Base-by-base conservation (phyloP, 1,139 yeast genomes). In the Lodderomyces pseudojiufengensis region DNA sequence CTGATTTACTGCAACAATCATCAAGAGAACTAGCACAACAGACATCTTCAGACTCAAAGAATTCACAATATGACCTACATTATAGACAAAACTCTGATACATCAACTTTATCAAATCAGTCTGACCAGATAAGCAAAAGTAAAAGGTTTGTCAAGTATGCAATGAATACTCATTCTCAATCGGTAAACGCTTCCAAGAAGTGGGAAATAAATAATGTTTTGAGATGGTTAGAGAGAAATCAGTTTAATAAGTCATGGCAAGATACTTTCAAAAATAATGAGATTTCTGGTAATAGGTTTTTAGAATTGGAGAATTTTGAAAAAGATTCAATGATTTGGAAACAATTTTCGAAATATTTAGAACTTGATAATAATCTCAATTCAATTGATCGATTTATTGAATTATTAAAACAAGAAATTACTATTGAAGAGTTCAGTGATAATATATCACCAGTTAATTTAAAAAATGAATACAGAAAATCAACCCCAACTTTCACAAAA, bases 231-330 rank as follows among this genome's bases (percentile, higher is more conserved):
- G 81, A 75, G 11, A 49, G 56, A 14, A 73, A 87, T 52, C 71
- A 74, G 24, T 88, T 88, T 57, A 84, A 84, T 44, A 73, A 70
- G 5, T 70, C 81, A 9, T 88, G 96, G 96, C 65, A 73, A 22
- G 76, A 69, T 9, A 72, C 81, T 9, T 84, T 87, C 54, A 63
- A 63, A 25, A 65, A 70, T 31, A 73, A 80, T 44, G 78, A 78
- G 39, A 67, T 86, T 2, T 65, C 71, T 5, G 90, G 92, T 0
- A 73, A 76, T 35, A 63, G 74, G 25, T 87, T 87, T 50, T 59
- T 87, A 18, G 80, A 77, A 38, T 63, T 88, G 44, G 74, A 80
- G 29, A 85, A 81, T 37, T 84, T 84, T 53, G 87, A 81, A 53
- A 65, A 47, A 52, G 72, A 48, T 58, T 71, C 66, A 51, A 65